phyloP scores from a whole-genome alignment of 2,329 filamentous ascomycete species.

The Alternaria novae-zelandiae region DNA sequence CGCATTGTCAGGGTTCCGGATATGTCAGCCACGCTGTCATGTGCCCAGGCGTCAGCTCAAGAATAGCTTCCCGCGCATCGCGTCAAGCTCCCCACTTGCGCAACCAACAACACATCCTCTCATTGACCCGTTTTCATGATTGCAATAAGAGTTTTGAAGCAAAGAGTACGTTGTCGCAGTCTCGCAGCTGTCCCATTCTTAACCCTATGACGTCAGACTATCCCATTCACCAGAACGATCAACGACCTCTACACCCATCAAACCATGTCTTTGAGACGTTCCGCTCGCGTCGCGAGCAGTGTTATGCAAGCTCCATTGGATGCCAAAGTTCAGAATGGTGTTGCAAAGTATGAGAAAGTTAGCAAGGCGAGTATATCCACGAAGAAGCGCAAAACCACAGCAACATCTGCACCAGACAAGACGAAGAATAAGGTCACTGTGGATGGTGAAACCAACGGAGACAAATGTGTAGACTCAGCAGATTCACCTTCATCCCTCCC shows the following conservation, averaged over 20 bases:
- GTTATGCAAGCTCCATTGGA: conserved; percentile 26
- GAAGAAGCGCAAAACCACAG: conserved; percentile 34
- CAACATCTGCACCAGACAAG: conserved; percentile 8
- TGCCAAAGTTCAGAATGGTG: conserved; percentile 12
- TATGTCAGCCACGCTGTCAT: conserved; percentile 36
- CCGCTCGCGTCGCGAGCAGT: conserved; percentile 53
- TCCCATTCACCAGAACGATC: conserved; percentile 1
- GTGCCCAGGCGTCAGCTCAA: conserved; percentile 34
- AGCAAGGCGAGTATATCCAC: conserved; percentile 13
- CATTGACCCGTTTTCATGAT: background rate
- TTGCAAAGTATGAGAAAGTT: conserved; percentile 17
- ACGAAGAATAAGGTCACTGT: background rate
- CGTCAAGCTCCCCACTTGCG: conserved; percentile 18
- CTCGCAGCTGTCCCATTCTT: conserved; percentile 54
- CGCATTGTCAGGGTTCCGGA: conserved; percentile 10
- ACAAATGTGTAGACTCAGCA: conserved; percentile 3
- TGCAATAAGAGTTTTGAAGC: background rate
- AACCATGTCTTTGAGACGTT: conserved; percentile 61
- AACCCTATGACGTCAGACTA: conserved; percentile 31
- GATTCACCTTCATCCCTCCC: conserved; percentile 25
- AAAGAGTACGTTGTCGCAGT: conserved; percentile 6
- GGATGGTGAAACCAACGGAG: background rate
- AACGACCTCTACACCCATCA: background rate
- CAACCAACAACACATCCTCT: conserved; percentile 5
- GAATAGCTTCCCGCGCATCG: conserved; percentile 15